Percentiles rank a stretch among this genome's conserved stretches.
Conservation (phyloP, 805 yeast species). For the Clavispora fructus region DNA sequence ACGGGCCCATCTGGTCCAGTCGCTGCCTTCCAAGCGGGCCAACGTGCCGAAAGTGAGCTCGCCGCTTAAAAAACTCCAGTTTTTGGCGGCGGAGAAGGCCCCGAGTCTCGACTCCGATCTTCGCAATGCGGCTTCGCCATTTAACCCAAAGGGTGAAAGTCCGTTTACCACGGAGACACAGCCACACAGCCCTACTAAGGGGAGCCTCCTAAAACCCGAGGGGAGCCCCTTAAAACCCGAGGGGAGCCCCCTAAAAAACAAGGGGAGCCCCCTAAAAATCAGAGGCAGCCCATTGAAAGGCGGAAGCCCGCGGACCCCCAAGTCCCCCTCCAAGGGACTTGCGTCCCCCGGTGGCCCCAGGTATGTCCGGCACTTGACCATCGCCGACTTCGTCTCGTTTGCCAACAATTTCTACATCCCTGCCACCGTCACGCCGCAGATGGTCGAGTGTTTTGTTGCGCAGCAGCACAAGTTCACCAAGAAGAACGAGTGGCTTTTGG, state of each 20-base stretch:
- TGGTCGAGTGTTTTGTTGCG: slow-evolving; percentile 46
- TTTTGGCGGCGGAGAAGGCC: not conserved
- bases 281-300: slow-evolving; percentile 1
- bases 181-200: not conserved
- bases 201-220: slow-evolving; percentile 16
- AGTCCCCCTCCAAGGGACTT: not conserved
- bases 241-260: not conserved
- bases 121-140: slow-evolving; percentile 7
- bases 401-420: slow-evolving; percentile 66
- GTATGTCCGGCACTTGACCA: slow-evolving; percentile 18
- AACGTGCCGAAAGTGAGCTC: slow-evolving; percentile 32
- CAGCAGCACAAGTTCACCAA: slow-evolving; percentile 47
- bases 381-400: slow-evolving; percentile 37
- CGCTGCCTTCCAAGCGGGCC: slow-evolving; percentile 11
- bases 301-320: slow-evolving; percentile 1
- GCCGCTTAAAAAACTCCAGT: slow-evolving; percentile 32
- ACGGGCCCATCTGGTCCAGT: slow-evolving; percentile 9
- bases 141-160: slow-evolving; percentile 3
- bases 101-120: not conserved
- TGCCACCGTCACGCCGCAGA: slow-evolving; percentile 41
- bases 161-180: not conserved
- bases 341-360: slow-evolving; percentile 8
- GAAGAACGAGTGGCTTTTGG: slow-evolving; percentile 61
- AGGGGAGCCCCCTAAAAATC: not conserved
- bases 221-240: no score